A percentile compares a stretch with the other conserved stretches of the same genome.
Evolutionary conservation across 305 asterid species (phyloP).

Genomic region (Rubia tinctorum): DNA sequence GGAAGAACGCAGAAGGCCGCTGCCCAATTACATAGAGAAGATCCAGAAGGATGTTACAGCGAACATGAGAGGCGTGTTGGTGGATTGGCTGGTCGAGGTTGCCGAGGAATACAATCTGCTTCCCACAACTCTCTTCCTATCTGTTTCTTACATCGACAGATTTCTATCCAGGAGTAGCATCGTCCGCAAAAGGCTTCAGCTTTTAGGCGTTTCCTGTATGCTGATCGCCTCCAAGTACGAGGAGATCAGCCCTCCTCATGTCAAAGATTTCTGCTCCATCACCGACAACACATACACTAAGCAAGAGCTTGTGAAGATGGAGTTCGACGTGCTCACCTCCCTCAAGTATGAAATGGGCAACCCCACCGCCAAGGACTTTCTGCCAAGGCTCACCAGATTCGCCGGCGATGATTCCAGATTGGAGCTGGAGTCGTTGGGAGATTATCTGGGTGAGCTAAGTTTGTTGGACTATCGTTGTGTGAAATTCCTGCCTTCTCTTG

Average conservation of each 20-base stretch:
- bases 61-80: constrained; percentile 73
- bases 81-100: constrained; percentile 96
- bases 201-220: constrained; percentile 88
- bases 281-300: constrained; percentile 58
- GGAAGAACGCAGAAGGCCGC: constrained; percentile 65
- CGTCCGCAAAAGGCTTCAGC: constrained; percentile 68
- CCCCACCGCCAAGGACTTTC: constrained; percentile 68
- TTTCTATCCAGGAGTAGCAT: constrained; percentile 49
- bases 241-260: constrained; percentile 64
- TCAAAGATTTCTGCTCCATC: constrained; percentile 61
- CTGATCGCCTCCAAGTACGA: constrained; percentile 84
- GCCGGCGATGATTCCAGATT: constrained; percentile 51
- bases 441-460: constrained; percentile 72
- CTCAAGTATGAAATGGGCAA: constrained; percentile 78
- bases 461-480: constrained; percentile 61
- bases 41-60: constrained; percentile 73
- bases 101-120: constrained; percentile 85
- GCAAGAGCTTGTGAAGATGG: constrained; percentile 76
- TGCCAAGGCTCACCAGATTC: constrained; percentile 49
- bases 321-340: constrained; percentile 58
- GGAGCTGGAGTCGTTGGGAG: constrained; percentile 65
- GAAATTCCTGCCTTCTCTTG: constrained; percentile 67
- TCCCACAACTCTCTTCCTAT: constrained; percentile 56
- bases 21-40: constrained; percentile 58
- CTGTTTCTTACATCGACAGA: constrained; percentile 67